Evolutionary conservation across 2,329 filamentous ascomycete genomes (phyloP).

Genomic region (Cercospora brassicicola): DNA sequence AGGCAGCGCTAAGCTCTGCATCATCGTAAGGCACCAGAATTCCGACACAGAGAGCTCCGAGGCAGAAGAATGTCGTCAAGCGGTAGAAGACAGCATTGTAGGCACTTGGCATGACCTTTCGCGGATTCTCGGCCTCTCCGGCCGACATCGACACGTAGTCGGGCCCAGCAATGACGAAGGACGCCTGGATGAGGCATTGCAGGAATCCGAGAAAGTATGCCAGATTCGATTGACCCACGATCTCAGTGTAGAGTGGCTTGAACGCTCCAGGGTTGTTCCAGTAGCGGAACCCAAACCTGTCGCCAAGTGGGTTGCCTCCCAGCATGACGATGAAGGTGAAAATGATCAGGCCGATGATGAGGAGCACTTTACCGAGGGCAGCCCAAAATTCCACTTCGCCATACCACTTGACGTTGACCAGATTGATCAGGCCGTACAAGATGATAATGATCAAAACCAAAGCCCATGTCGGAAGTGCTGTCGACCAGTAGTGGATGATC

Average conservation of each 20-base stretch:
- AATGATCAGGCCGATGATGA: constrained; percentile 68
- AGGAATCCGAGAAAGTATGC: constrained; percentile 77
- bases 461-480: constrained; percentile 52
- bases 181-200: constrained; percentile 69
- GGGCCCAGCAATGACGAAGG: constrained; percentile 66
- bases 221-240: constrained; percentile 56
- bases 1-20: constrained; percentile 60
- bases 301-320: constrained; percentile 69
- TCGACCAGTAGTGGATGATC: constrained; percentile 61
- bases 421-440: constrained; percentile 62
- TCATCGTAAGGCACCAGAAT: constrained; percentile 69
- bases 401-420: constrained; percentile 72
- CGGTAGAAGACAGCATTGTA: constrained; percentile 80
- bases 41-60: constrained; percentile 70
- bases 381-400: constrained; percentile 74
- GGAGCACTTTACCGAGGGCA: constrained; percentile 58
- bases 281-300: constrained; percentile 71
- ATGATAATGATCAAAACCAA: constrained; percentile 63
- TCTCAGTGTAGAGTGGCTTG: constrained; percentile 56
- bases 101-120: constrained; percentile 67
- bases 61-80: constrained; percentile 71
- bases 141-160: constrained; percentile 67
- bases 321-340: constrained; percentile 84
- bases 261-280: constrained; percentile 62
- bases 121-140: constrained; percentile 70